phyloP scores from a whole-genome alignment of 2,329 filamentous ascomycete species.

The Epichloe sibirici region DNA sequence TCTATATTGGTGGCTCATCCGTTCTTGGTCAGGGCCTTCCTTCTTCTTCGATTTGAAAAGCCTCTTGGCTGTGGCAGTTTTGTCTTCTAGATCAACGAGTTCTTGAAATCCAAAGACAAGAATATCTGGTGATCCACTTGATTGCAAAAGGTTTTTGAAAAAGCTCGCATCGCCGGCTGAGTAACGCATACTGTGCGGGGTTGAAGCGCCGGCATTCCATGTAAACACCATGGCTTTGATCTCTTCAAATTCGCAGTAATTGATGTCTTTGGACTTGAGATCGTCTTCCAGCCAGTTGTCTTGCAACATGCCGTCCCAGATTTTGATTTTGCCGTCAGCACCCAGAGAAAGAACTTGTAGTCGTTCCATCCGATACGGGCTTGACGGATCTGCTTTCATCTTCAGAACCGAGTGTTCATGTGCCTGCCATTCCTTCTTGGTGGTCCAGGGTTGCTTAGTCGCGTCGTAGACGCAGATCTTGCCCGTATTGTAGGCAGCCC shows the following conservation, averaged over 20 bases:
- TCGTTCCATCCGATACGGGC: conserved; percentile 73
- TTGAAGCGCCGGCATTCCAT: conserved; percentile 95
- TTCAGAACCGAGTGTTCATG: conserved; percentile 74
- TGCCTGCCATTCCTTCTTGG: conserved; percentile 90
- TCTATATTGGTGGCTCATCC: conserved; percentile 95
- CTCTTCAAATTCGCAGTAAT: conserved; percentile 79
- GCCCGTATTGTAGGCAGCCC: conserved; percentile 91
- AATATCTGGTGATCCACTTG: conserved; percentile 73
- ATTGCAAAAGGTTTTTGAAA: conserved; percentile 65
- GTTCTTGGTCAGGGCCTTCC: conserved; percentile 66
- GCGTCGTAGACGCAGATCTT: conserved; percentile 91
- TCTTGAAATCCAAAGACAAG: conserved; percentile 96
- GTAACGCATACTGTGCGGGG: conserved; percentile 66
- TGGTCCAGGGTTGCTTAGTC: conserved; percentile 66
- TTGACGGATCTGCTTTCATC: conserved; percentile 66
- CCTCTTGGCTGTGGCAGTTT: conserved; percentile 92
- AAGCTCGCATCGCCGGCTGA: conserved; percentile 68
- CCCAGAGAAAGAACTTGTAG: conserved; percentile 79
- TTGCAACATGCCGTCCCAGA: conserved; percentile 88
- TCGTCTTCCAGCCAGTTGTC: conserved; percentile 88
- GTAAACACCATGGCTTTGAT: conserved; percentile 73
- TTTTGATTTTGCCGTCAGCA: conserved; percentile 68
- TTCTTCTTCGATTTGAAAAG: conserved; percentile 88
- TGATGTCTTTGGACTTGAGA: conserved; percentile 72
- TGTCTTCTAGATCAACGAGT: conserved; percentile 94